Conservation (phyloP, 306 rosid species). For the Cucumis hystrix region DNA sequence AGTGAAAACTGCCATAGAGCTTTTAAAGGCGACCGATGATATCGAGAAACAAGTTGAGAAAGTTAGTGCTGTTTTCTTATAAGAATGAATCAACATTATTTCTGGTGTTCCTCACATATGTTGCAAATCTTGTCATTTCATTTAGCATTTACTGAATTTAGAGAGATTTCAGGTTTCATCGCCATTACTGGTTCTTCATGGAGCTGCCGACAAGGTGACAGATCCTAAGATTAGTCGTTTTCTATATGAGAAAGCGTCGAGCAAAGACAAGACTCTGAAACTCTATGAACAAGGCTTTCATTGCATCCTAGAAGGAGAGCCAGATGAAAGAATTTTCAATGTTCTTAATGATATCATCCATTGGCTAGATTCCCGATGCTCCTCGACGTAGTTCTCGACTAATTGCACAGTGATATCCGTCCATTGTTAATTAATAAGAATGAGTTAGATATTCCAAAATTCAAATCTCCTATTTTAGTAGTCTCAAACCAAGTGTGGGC, state of each 20-base stretch:
- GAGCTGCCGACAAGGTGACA: slow-evolving; percentile 70
- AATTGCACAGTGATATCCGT: neutral
- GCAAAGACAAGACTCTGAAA: slow-evolving; percentile 57
- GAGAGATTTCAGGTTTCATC: slow-evolving; percentile 46
- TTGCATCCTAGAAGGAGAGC: slow-evolving; percentile 80
- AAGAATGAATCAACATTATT: neutral
- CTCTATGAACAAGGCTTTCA: slow-evolving; percentile 60
- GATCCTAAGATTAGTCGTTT: slow-evolving; percentile 66
- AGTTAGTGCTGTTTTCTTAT: slow-evolving; percentile 22
- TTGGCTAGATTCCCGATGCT: slow-evolving; percentile 56
- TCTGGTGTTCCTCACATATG: neutral
- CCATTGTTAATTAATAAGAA: neutral
- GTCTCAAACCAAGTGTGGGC: too few relatives aligned
- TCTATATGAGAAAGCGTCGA: slow-evolving; percentile 68
- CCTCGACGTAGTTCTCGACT: neutral
- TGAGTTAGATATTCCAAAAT: too few relatives aligned
- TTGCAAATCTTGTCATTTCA: neutral
- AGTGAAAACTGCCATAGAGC: slow-evolving; percentile 67
- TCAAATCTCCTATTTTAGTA: too few relatives aligned
- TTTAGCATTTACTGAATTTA: neutral
- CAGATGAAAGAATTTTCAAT: slow-evolving; percentile 53
- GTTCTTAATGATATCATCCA: slow-evolving; percentile 56
- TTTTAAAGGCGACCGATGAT: slow-evolving; percentile 38
- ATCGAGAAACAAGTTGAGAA: slow-evolving; percentile 50
- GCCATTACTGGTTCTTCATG: slow-evolving; percentile 75